Evolutionary conservation across 106 monocot species (phyloP).

Genomic region (Dendrobium nobile): DNA sequence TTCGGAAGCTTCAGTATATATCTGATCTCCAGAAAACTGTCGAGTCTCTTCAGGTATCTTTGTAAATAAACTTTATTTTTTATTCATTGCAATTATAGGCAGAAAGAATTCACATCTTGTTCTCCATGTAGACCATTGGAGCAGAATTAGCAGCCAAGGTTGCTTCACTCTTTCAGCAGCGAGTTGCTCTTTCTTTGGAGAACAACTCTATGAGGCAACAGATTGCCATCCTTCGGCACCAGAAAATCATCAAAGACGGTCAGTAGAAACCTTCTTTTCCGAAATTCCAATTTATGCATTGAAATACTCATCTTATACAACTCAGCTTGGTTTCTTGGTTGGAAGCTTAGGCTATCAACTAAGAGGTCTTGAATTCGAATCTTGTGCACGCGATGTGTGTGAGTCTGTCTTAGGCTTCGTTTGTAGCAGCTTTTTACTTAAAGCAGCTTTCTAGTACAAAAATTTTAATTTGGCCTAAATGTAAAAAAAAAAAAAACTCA

Average conservation of each 20-base stretch:
- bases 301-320: not conserved
- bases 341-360: too few species aligned
- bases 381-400: too few species aligned
- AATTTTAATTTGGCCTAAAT: too few species aligned
- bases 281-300: not conserved
- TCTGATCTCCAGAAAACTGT: constrained; percentile 93
- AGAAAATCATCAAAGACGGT: constrained; percentile 83
- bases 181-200: constrained; percentile 63
- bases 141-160: constrained; percentile 65
- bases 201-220: constrained; percentile 56
- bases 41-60: constrained; percentile 56
- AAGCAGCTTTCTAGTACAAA: too few species aligned
- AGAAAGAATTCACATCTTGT: not conserved
- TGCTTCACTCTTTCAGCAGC: constrained; percentile 59
- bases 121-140: constrained; percentile 46
- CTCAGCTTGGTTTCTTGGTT: too few species aligned
- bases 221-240: constrained; percentile 45
- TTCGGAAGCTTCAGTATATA: constrained; percentile 94
- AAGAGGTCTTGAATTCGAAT: too few species aligned
- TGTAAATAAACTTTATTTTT: not conserved
- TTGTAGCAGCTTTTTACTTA: too few species aligned
- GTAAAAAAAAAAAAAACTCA: not conserved
- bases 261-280: constrained; percentile 7
- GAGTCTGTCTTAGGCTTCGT: too few species aligned
- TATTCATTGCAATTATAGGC: not conserved